Conservation (phyloP, 495 filamentous ascomycete genomes). For the Daldinia concentrica region DNA sequence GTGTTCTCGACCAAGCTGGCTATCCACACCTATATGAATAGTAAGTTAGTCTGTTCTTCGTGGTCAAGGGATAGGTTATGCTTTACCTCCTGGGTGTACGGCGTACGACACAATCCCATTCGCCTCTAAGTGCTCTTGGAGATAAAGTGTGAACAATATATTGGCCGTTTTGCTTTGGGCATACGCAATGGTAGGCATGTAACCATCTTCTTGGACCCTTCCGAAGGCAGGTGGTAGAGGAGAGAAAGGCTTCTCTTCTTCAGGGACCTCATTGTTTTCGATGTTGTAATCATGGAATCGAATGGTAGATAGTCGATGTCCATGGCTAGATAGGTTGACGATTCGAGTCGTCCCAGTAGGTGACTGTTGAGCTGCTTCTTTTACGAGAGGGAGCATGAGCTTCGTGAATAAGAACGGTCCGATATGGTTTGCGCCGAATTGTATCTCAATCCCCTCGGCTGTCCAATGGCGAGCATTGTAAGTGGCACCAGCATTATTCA, state of each 20-base stretch:
- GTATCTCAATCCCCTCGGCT: slow-evolving; percentile 63
- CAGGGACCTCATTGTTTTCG: slow-evolving; percentile 50
- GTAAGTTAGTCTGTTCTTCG: slow-evolving; percentile 12
- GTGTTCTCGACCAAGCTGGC: slow-evolving; percentile 52
- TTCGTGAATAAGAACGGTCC: slow-evolving; percentile 68
- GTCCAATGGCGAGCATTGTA: slow-evolving; percentile 47
- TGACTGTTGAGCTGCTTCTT: slow-evolving; percentile 47
- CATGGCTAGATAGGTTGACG: slow-evolving; percentile 58
- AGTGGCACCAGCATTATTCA: slow-evolving; percentile 65
- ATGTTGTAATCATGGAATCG: slow-evolving; percentile 69
- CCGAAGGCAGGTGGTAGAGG: slow-evolving; percentile 47
- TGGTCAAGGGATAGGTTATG: background rate
- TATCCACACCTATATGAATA: slow-evolving; percentile 31
- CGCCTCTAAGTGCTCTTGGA: slow-evolving; percentile 51
- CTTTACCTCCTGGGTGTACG: slow-evolving; percentile 60
- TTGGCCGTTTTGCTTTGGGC: slow-evolving; percentile 70
- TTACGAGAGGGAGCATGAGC: slow-evolving; percentile 60
- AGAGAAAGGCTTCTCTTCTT: slow-evolving; percentile 49
- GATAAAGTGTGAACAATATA: slow-evolving; percentile 63
- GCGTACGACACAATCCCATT: slow-evolving; percentile 53
- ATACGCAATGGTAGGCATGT: slow-evolving; percentile 64
- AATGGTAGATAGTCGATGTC: slow-evolving; percentile 61
- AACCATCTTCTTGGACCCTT: slow-evolving; percentile 56
- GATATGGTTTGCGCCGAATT: slow-evolving; percentile 67
- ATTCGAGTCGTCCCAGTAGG: slow-evolving; percentile 52